Evolutionary conservation across 1,284 basidiomycete genomes (phyloP).

Genomic region (Agroathelia rolfsii): DNA sequence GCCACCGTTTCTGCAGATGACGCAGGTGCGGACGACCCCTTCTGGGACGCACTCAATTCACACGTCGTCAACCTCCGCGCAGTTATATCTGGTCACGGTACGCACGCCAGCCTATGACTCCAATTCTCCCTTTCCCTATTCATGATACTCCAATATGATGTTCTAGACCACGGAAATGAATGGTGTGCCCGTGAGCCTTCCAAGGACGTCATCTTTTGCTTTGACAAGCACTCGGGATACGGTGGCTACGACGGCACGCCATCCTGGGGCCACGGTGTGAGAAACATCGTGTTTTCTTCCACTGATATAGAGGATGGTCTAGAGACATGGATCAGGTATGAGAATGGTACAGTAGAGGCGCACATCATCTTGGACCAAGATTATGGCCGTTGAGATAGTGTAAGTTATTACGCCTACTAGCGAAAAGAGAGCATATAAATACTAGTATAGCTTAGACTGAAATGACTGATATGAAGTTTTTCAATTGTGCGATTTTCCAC

Average conservation of each 20-base stretch:
- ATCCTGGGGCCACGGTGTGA: constrained; percentile 53
- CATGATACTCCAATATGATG: constrained; percentile 1
- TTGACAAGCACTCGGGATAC: constrained; percentile 62
- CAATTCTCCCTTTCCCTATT: constrained; percentile 1
- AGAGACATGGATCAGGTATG: constrained; percentile 53
- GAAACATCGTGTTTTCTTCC: constrained; percentile 51
- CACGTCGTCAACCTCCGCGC: constrained; percentile 54
- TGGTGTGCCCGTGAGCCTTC: constrained; percentile 59
- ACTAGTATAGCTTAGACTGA: too few relatives aligned
- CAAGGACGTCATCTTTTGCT: constrained; percentile 58
- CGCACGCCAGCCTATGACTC: too few relatives aligned
- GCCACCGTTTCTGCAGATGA: constrained; percentile 28
- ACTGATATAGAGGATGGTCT: constrained; percentile 31
- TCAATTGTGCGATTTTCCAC: too few relatives aligned
- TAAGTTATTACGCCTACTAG: too few relatives aligned
- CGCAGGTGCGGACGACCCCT: constrained; percentile 38
- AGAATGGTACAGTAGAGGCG: too few relatives aligned
- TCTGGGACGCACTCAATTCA: constrained; percentile 51
- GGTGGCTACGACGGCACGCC: constrained; percentile 46
- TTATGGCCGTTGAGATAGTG: too few relatives aligned
- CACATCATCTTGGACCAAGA: too few relatives aligned
- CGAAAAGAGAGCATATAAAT: too few relatives aligned
- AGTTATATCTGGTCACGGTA: constrained; percentile 59
- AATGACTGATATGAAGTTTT: too few relatives aligned
- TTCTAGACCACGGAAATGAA: constrained; percentile 57